Percentiles rank a stretch among this genome's conserved stretches.
Conservation (phyloP, 495 filamentous ascomycete genomes). For the Monascus purpureus region DNA sequence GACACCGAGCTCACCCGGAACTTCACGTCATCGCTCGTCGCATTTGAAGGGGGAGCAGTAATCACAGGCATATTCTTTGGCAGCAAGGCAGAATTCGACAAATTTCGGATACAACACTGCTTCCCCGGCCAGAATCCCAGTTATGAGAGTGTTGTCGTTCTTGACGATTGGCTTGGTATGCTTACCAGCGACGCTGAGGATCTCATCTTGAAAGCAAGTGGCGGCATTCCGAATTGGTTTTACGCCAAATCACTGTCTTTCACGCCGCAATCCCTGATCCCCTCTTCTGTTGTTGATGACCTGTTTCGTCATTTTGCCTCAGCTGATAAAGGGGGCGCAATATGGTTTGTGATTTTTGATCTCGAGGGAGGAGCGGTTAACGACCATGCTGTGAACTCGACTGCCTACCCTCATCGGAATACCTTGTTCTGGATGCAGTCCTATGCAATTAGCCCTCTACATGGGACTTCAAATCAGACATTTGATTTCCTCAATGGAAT, state of each 20-base stretch:
- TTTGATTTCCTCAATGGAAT: constrained; percentile 29
- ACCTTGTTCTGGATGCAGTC: constrained; percentile 31
- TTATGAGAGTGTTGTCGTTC: constrained; percentile 17
- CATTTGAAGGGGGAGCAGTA: constrained; percentile 14
- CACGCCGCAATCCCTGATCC: constrained; percentile 24
- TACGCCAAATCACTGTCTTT: constrained; percentile 38
- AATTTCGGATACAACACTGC: constrained; percentile 12
- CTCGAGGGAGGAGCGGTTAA: constrained; percentile 29
- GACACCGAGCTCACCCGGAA: constrained; percentile 37
- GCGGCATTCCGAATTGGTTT: constrained; percentile 25
- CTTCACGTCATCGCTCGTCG: constrained; percentile 27
- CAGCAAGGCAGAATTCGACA: constrained; percentile 22
- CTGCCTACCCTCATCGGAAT: constrained; percentile 32
- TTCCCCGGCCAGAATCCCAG: constrained; percentile 17
- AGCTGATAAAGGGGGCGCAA: constrained; percentile 24
- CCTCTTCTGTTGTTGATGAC: constrained; percentile 19
- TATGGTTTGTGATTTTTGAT: constrained; percentile 32
- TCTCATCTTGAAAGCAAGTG: constrained; percentile 10
- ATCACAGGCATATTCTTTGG: constrained; percentile 30
- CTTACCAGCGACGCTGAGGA: constrained; percentile 36
- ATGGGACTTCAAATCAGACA: constrained; percentile 20
- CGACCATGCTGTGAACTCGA: constrained; percentile 23
- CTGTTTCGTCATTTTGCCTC: constrained; percentile 31
- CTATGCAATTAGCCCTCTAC: constrained; percentile 26
- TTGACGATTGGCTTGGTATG: constrained; percentile 43